Evolutionary conservation across 352 stramenopile species (phyloP).

Genomic region (Phytophthora pinifolia): DNA sequence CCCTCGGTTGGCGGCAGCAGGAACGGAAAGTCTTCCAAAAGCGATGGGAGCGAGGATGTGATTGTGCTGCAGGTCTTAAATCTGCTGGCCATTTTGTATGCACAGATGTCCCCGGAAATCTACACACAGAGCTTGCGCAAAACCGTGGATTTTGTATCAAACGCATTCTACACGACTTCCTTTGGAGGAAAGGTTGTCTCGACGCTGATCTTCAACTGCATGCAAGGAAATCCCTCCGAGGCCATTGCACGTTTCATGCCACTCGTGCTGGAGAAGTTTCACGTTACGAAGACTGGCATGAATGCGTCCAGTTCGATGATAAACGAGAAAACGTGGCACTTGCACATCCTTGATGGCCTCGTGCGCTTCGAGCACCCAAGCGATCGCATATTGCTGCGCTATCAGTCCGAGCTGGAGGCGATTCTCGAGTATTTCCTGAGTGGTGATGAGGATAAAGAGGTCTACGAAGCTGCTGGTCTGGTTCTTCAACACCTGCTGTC

Average conservation of each 20-base stretch:
- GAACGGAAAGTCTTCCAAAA: slow-evolving; percentile 21
- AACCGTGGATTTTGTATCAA: slow-evolving; percentile 54
- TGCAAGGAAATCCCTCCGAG: slow-evolving; percentile 44
- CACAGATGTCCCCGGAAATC: slow-evolving; percentile 62
- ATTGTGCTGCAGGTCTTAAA: slow-evolving; percentile 63
- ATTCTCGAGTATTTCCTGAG: slow-evolving; percentile 49
- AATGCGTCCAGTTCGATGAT: slow-evolving; percentile 39
- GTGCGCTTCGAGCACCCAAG: slow-evolving; percentile 42
- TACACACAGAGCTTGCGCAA: slow-evolving; percentile 57
- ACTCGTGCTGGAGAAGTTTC: slow-evolving; percentile 53
- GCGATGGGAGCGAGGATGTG: slow-evolving; percentile 39
- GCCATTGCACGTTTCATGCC: slow-evolving; percentile 44
- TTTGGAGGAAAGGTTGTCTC: slow-evolving; percentile 67
- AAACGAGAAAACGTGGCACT: slow-evolving; percentile 71
- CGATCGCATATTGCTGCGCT: slow-evolving; percentile 34
- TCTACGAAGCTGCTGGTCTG: slow-evolving; percentile 48
- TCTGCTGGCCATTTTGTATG: slow-evolving; percentile 59
- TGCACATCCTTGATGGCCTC: slow-evolving; percentile 56
- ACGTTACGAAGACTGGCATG: slow-evolving; percentile 33
- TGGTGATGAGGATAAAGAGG: slow-evolving; percentile 54
- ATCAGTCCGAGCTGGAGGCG: slow-evolving; percentile 37
- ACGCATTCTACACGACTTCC: slow-evolving; percentile 57
- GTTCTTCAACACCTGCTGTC: slow-evolving; percentile 50
- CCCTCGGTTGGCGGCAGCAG: slow-evolving; percentile 15
- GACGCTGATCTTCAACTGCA: slow-evolving; percentile 48